These are phyloP conservation scores for Dendrobium nobile DNA, from an alignment of 106 monocot species.

Conservation along the genomic window DNA sequence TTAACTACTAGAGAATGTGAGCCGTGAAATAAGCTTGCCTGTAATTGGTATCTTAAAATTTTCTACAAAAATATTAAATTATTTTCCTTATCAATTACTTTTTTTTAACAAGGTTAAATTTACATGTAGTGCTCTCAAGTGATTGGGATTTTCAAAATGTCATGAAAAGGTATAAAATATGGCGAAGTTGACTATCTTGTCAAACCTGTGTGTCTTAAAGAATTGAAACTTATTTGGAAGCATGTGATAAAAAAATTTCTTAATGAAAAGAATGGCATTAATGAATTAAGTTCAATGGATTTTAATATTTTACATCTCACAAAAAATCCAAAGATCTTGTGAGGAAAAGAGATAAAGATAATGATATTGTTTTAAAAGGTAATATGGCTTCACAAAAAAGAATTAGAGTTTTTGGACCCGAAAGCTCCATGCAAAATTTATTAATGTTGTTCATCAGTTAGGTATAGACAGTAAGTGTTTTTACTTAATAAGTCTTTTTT, in stretches of 20 bases:
- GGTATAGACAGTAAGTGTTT: slow-evolving; percentile 48
- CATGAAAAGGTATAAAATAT: slow-evolving; percentile 57
- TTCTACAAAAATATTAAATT: not conserved
- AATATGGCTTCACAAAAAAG: slow-evolving; percentile 48
- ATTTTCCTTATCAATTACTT: not conserved
- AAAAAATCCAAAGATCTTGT: slow-evolving; percentile 30
- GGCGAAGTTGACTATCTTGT: slow-evolving; percentile 67
- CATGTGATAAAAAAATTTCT: slow-evolving; percentile 54
- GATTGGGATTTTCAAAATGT: slow-evolving; percentile 41
- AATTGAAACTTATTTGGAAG: slow-evolving; percentile 68
- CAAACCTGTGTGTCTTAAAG: slow-evolving; percentile 64
- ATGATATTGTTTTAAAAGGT: slow-evolving; percentile 29
- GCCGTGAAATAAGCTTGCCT: slow-evolving; percentile 50
- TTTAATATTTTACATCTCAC: not conserved
- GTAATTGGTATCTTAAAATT: slow-evolving; percentile 49
- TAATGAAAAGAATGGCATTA: slow-evolving; percentile 29
- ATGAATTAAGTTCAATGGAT: slow-evolving; percentile 7
- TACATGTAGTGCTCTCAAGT: slow-evolving; percentile 59
- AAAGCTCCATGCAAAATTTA: slow-evolving; percentile 58
- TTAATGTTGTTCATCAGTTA: slow-evolving; percentile 62
- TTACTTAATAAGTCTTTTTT: not conserved
- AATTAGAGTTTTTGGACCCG: slow-evolving; percentile 59
- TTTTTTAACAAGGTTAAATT: not conserved
- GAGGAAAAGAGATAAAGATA: slow-evolving; percentile 23
- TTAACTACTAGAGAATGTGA: slow-evolving; percentile 42